Base-by-base conservation (phyloP, 768 basidiomycete species). In the Auriscalpium vulgare region DNA sequence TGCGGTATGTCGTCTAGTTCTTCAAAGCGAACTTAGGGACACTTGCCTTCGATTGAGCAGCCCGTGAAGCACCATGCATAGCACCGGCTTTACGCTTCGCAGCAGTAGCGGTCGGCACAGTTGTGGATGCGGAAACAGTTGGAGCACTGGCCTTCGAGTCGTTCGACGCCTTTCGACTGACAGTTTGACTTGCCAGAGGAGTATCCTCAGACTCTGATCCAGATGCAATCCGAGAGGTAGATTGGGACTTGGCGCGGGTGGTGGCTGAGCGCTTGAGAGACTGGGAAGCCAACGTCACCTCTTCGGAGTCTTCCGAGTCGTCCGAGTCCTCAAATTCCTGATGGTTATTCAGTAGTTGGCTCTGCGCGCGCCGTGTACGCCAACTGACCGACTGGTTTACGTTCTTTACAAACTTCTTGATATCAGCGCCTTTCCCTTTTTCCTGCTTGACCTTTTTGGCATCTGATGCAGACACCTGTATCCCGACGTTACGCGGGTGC, bases 271-370 rank as follows among this genome's bases (percentile, higher is more conserved):
- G 43, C 48, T 35, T 44, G 2, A 23, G 49, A 10, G 51, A 36
- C 17, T 57, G 53, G 3, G 51, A 5, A 13, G n/a, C 35, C 9
- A 43, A 19, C 34, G 1, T 35, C n/a, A 48, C 48, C 23, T 56
- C 47, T 40, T 54, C 59, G 29, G 53, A n/a, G 17, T 60, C 60
- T 7, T 51, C 60, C 17, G 51, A 36, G 37, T 17, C n/a, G 50
- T 13, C 49, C 56, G 60, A 44, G 29, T 29, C 29, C 2, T 29
- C 29, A 29, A 4, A 29, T 29, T 29, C 29, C 29, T 29, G 29
- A 7, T 29, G 4, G 29, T 29, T 7, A 29, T 7, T 29, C 29
- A 29, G 29, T 29, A 29, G 4, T 29, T 29, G 7, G 29, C 29
- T 29, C 29, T 29, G 29, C 29, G 29, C 29, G 7, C 29, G 29